Base-by-base conservation (phyloP, 2,329 filamentous ascomycete species). In the Aaosphaeria pasadenensis region DNA sequence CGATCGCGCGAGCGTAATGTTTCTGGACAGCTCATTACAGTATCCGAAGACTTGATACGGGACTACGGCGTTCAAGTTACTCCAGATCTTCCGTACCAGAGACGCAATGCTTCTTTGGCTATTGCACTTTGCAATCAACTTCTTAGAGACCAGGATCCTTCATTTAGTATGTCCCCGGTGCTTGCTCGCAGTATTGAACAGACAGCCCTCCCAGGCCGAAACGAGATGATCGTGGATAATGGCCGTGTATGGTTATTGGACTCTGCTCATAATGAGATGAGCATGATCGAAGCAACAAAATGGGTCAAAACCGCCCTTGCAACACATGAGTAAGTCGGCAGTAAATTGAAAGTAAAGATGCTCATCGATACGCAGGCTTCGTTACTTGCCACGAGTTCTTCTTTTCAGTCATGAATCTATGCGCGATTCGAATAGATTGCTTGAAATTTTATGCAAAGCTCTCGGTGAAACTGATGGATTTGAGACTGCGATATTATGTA, bases 221-320 rank as follows among this genome's bases (percentile, higher is more conserved):
- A 51, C 33, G 42, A 55, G 33, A 4, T 43, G n/a, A 36, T 53
- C 13, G 35, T 38, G n/a, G 38, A 51, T 13, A 48, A 30, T 9
- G 7, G 5, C 11, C n/a, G 6, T 29, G 4, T 39, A 7, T 53
- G 51, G 54, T 55, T 50, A 30, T 39, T 57, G 30, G 54, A 57
- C 40, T 35, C 48, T 42, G 53, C 54, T 36, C 54, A 57, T 40
- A 57, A 55, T 33, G 45, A 53, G 30, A 42, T 53, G 52, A 53
- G 54, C 36, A 28, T 57, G 28, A 35, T 4, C 11, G 36, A 49
- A 17, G 53, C 53, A 13, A 46, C 44, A 11, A 33, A 52, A 40
- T 57, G 53, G 54, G 55, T 57, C 45, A n/a, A n/a, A n/a, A n/a
- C n/a, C n/a, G n/a, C n/a, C n/a, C n/a, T n/a, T n/a, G n/a, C n/a